A percentile compares a stretch with the other conserved stretches of the same genome.
phyloP scores from a whole-genome alignment of 164 flowering plant species.

The Akebia trifoliata region DNA sequence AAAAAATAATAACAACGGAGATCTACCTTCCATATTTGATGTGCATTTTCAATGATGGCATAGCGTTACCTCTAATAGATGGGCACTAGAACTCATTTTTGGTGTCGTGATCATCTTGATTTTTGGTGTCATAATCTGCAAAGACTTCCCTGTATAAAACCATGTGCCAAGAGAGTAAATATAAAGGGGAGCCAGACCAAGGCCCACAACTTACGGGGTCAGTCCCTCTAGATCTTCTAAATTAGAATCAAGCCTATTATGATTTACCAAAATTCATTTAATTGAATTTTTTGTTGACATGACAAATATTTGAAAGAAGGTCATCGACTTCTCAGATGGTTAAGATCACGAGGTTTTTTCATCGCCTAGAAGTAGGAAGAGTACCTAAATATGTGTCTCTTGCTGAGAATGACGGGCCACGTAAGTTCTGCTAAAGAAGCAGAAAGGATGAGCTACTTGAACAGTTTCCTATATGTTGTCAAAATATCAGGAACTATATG shows the following conservation, averaged over 20 bases:
- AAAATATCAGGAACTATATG: background rate
- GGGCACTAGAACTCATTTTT: conserved; percentile 25
- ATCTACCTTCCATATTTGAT: conserved; percentile 32
- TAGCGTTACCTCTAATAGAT: conserved; percentile 31
- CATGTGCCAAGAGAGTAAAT: background rate
- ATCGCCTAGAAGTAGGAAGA: too few species aligned
- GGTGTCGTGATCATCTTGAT: conserved; percentile 26
- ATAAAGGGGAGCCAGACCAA: background rate
- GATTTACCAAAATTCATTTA: background rate
- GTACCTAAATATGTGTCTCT: conserved; percentile 61
- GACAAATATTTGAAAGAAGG: too few species aligned
- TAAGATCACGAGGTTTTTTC: too few species aligned
- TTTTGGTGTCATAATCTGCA: conserved; percentile 34
- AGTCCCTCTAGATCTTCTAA: background rate
- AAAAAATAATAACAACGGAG: background rate
- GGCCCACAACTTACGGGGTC: background rate
- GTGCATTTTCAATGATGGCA: conserved; percentile 36
- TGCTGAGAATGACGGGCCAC: conserved; percentile 63
- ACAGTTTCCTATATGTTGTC: conserved; percentile 43
- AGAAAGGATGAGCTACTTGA: conserved; percentile 55
- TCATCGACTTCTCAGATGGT: too few species aligned
- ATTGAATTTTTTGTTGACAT: too few species aligned
- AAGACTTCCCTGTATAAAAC: conserved; percentile 32
- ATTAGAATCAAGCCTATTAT: background rate
- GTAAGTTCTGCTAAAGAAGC: conserved; percentile 71